phyloP scores from a whole-genome alignment of 1,284 basidiomycete species.

The Volvariella volvacea region DNA sequence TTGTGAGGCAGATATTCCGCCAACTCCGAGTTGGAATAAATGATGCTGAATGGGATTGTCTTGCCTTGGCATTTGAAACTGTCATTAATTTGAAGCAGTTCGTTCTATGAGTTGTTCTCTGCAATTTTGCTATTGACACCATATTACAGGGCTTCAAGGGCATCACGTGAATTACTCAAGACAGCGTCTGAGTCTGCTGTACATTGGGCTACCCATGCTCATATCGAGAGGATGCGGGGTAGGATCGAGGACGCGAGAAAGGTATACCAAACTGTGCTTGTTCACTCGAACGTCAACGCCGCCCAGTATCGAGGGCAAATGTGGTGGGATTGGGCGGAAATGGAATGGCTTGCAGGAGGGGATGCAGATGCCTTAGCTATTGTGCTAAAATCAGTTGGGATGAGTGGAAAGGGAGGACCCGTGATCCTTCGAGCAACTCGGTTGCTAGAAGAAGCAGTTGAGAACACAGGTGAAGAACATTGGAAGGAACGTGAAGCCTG shows the following conservation, averaged over 20 bases:
- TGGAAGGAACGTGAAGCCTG: conserved; percentile 58
- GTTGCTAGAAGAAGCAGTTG: conserved; percentile 42
- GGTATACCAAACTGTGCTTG: conserved; percentile 69
- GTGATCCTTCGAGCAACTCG: conserved; percentile 54
- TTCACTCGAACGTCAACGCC: conserved; percentile 30
- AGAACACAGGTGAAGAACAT: conserved; percentile 19
- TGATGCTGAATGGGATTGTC: conserved; percentile 57
- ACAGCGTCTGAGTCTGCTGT: conserved; percentile 55
- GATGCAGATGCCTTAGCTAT: conserved; percentile 44
- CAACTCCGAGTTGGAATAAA: conserved; percentile 42
- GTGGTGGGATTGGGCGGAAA: conserved; percentile 87
- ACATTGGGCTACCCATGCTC: conserved; percentile 80
- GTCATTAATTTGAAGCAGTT: conserved; percentile 56
- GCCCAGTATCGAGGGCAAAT: conserved; percentile 37
- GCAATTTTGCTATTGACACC: background rate
- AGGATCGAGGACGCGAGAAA: conserved; percentile 73
- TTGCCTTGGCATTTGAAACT: conserved; percentile 64
- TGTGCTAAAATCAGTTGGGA: conserved; percentile 45
- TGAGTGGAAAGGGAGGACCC: conserved; percentile 45
- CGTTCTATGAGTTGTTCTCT: conserved; percentile 12
- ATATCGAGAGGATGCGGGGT: conserved; percentile 69
- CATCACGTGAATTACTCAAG: conserved; percentile 68
- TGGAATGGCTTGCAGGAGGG: conserved; percentile 73
- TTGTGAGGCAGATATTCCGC: conserved; percentile 51
- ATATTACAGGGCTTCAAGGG: conserved; percentile 56